Evolutionary conservation across 805 yeast species (phyloP), one percentile per base, ranked within the genome.

Genomic region (Kurtzmaniella fragi): DNA sequence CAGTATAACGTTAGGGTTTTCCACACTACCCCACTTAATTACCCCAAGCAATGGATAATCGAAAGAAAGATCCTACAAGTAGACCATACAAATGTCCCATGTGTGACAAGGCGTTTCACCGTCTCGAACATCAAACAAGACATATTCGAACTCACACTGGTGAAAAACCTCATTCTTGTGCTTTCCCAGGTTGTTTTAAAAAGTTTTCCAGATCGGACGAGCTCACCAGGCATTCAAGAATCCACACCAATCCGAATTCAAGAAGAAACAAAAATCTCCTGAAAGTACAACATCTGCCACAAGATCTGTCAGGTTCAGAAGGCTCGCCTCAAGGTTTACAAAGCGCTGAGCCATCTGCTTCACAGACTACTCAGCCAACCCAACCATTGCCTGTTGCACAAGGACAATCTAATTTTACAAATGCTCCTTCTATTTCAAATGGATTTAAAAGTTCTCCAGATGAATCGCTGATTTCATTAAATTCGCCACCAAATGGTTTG

Each of bases 121-220:
- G 91, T 41, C 57, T 83, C 32, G 91, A 83, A 52, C 91, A 83
- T 58, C 88, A 82, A 53, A 82, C 89, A 7, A 71, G 91, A 51
- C 91, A 83, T 51, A 80, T 83, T 42, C 66, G 90, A 52, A 83
- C 89, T 10, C 91, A 83, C 52, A 83, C 91, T 0, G 91, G 91
- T 17, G 90, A 84, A 52, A 82, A 80, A 54, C 91, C 91, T 3
- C 89, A 83, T 57, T 74, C 73, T n/a, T 83, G 90, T 59, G 73
- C 78, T 20, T 83, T 71, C 47, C 83, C 84, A 0, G 84, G 84
- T 0, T 83, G 91, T 56, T 64, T 70, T 41, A 83, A 83, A 61
- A 68, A 73, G 43, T 83, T 83, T 52, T 74, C 83, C 34, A 64
- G 91, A 41, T 76, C 82, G 25, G 91, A 83, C 57, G 91, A 83